Evolutionary conservation across 176 grass and related monocot genomes (phyloP), one percentile per base, ranked within the genome.

Genomic region (Bromus sterilis): DNA sequence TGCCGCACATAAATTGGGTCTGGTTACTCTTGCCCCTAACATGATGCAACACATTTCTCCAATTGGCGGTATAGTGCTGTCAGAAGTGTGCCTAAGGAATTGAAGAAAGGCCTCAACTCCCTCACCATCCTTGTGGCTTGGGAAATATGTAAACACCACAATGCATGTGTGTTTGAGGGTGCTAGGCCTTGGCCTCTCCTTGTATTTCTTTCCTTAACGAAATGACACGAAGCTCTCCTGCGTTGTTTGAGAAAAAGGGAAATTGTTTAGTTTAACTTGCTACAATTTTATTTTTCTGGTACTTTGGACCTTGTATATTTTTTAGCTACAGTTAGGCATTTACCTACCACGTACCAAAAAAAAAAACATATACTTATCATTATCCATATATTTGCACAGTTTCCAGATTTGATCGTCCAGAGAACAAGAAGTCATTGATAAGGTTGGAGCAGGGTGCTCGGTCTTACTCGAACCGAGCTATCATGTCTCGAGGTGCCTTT

Each of bases 381-480:
- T 58, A 40, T 34, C 68, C 68, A 36, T 80, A 13, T 28, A 11
- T n/a, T 78, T 75, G 42, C 60, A 41, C 87, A 98, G 95, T 82
- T 67, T 89, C 89, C 63, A 87, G 88, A 62, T 94, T 92, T 84
- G 90, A 93, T 68, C 89, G 74, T 78, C 75, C 73, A 12, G 87
- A 89, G 51, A 89, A 84, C 76, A 98, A 85, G 89, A 94, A 93
- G 71, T 79, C 80, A 77, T 83, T 98, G 65, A 89, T 93, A 71
- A 88, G 92, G 25, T 74, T 98, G 83, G 95, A 98, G 84, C 95
- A 93, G 75, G 86, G 90, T 48, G 85, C 86, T 31, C 82, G 61
- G 34, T 81, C 95, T 77, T 94, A 75, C 83, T 88, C 93, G 81
- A 98, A 91, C 80, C 87, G 95, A 77, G 75, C 81, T 30, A 94